Conservation (phyloP, 768 basidiomycete species). For the Leccinum ochraceum region DNA sequence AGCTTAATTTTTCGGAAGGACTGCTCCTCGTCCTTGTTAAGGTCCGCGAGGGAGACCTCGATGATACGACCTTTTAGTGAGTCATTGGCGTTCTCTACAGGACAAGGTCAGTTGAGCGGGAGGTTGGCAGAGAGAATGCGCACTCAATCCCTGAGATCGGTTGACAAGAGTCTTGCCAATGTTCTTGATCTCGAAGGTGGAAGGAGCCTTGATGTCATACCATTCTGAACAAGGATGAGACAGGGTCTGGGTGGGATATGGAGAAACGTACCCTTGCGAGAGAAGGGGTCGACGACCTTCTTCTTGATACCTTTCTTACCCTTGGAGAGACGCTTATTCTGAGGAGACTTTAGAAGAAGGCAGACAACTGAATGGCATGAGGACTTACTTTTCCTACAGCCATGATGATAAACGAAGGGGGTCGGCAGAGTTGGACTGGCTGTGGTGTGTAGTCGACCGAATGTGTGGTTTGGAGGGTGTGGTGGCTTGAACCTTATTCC, state of each 20-base stretch:
- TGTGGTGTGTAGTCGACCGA: slow-evolving; percentile 33
- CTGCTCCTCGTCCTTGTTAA: slow-evolving; percentile 99
- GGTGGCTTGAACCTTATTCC: slow-evolving; percentile 67
- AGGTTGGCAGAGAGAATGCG: slow-evolving; percentile 37
- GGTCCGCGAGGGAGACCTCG: slow-evolving; percentile 94
- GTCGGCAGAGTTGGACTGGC: slow-evolving; percentile 50
- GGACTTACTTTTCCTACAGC: slow-evolving; percentile 83
- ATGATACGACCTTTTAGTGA: slow-evolving; percentile 96
- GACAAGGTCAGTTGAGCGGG: slow-evolving; percentile 6
- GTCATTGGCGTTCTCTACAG: slow-evolving; percentile 95
- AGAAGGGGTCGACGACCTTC: slow-evolving; percentile 99
- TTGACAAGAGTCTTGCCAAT: slow-evolving; percentile 99
- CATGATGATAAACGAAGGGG: slow-evolving; percentile 55
- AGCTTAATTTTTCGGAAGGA: slow-evolving; percentile 99
- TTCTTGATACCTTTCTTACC: slow-evolving; percentile 99
- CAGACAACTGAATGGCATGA: neutral
- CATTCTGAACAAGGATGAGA: slow-evolving; percentile 63
- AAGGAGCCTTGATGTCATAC: slow-evolving; percentile 99
- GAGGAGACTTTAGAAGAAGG: slow-evolving; percentile 7
- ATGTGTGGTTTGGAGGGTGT: slow-evolving; percentile 15
- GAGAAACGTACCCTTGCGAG: slow-evolving; percentile 81
- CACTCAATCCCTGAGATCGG: slow-evolving; percentile 97
- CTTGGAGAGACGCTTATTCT: slow-evolving; percentile 99
- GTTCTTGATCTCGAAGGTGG: slow-evolving; percentile 94
- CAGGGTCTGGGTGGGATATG: neutral